Conservation (phyloP, 208 protist genomes). For the Trypanosomatidae sp. region DNA sequence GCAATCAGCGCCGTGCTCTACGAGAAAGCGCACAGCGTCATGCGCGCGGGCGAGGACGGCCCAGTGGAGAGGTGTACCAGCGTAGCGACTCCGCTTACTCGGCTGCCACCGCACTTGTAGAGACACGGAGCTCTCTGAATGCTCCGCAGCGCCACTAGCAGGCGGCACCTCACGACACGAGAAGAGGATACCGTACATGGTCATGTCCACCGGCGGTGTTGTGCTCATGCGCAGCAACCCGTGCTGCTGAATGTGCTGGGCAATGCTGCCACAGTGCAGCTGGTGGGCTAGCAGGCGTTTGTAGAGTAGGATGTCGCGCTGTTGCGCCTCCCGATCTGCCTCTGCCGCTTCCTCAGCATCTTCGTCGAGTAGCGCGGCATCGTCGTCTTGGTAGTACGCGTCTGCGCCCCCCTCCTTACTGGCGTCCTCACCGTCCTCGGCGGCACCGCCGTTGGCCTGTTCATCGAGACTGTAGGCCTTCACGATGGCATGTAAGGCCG, state of each 20-base stretch:
- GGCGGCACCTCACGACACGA: constrained; percentile 7
- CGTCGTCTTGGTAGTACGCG: constrained; percentile 2
- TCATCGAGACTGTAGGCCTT: constrained; percentile 23
- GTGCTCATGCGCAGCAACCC: constrained; percentile 34
- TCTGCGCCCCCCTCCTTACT: background rate
- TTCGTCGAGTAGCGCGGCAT: constrained; percentile 16
- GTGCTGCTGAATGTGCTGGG: constrained; percentile 23
- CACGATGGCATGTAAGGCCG: constrained; percentile 7
- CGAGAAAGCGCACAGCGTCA: constrained; percentile 50
- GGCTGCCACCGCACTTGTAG: constrained; percentile 55
- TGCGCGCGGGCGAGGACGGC: constrained; percentile 68
- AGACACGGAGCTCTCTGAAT: background rate
- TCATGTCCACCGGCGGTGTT: constrained; percentile 33
- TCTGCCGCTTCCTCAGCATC: constrained; percentile 30
- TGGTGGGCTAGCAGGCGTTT: constrained; percentile 33
- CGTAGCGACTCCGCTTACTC: constrained; percentile 50
- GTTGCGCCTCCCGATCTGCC: constrained; percentile 27
- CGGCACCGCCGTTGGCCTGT: constrained; percentile 3
- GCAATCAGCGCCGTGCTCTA: constrained; percentile 49
- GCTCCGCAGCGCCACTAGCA: background rate
- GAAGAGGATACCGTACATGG: constrained; percentile 45
- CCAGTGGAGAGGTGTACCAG: constrained; percentile 76
- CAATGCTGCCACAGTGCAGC: constrained; percentile 27
- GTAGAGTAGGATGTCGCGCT: constrained; percentile 35
- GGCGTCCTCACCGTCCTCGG: constrained; percentile 4